phyloP scores from a whole-genome alignment of 2,329 filamentous ascomycete species.

The Septoria linicola region DNA sequence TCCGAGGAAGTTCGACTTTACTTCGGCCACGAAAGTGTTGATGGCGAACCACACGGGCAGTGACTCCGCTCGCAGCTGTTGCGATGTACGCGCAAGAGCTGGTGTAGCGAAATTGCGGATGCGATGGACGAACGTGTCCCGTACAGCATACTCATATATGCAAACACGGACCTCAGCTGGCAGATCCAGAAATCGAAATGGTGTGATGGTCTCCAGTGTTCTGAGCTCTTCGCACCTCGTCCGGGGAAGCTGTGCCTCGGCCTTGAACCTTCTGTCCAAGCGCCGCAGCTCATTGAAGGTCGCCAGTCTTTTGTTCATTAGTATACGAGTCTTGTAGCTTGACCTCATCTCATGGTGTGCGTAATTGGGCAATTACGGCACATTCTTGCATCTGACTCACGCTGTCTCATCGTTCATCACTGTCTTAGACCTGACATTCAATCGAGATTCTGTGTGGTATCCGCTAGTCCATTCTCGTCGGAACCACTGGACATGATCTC shows the following conservation, averaged over 20 bases:
- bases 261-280: background rate
- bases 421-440: background rate
- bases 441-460: background rate
- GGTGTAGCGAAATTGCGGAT: constrained; percentile 7
- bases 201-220: background rate
- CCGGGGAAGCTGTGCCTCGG: background rate
- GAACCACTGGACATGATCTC: background rate
- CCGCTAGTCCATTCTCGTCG: background rate
- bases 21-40: constrained; percentile 24
- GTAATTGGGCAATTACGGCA: too few species aligned
- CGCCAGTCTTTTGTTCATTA: background rate
- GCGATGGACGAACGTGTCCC: constrained; percentile 3
- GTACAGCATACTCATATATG: constrained; percentile 12
- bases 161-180: constrained; percentile 12
- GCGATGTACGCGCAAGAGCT: constrained; percentile 12
- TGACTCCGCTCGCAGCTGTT: constrained; percentile 23
- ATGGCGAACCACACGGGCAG: constrained; percentile 26
- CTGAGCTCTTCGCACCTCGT: constrained; percentile 2
- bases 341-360: too few species aligned
- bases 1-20: constrained; percentile 13
- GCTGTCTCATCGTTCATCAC: constrained; percentile 7
- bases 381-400: background rate
- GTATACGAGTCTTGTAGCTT: background rate
- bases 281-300: constrained; percentile 8
- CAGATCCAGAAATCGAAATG: constrained; percentile 13